Conservation (phyloP, 202 grass and related monocot genomes). For the Carex arenaria region DNA sequence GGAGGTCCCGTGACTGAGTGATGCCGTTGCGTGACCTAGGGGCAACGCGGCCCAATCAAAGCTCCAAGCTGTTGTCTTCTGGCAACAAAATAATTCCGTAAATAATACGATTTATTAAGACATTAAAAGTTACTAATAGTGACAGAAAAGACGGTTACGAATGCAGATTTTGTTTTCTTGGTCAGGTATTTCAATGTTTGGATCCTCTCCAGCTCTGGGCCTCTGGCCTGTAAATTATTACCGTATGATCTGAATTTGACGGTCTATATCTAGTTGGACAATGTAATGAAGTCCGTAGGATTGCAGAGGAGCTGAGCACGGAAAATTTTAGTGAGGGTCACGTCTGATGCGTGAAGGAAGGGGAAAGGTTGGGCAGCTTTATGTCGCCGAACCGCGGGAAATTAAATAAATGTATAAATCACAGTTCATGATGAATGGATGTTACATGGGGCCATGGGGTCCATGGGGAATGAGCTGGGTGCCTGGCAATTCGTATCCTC, state of each 20-base stretch:
- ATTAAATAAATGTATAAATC: not conserved
- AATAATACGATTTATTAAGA: not conserved
- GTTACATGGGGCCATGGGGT: not conserved
- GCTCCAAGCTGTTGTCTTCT: not conserved
- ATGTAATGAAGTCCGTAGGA: too few species aligned
- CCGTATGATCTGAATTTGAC: not conserved
- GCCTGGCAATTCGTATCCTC: too few species aligned
- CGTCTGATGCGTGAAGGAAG: constrained; percentile 16
- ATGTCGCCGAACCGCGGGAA: not conserved
- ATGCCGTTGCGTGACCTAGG: not conserved
- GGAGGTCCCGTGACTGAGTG: not conserved
- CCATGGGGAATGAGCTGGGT: not conserved
- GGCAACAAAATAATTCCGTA: not conserved
- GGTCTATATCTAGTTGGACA: not conserved
- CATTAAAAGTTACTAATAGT: not conserved
- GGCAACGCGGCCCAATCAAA: not conserved
- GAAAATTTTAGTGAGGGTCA: not conserved
- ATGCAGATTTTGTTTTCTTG: not conserved
- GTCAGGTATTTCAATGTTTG: not conserved
- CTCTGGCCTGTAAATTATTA: too few species aligned
- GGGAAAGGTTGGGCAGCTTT: not conserved
- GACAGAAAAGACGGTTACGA: not conserved
- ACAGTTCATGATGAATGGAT: not conserved
- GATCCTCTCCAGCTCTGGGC: not conserved
- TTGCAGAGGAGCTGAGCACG: not conserved